Base-by-base conservation (phyloP, 129 eudicot genomes). In the Flaveria trinervia region DNA sequence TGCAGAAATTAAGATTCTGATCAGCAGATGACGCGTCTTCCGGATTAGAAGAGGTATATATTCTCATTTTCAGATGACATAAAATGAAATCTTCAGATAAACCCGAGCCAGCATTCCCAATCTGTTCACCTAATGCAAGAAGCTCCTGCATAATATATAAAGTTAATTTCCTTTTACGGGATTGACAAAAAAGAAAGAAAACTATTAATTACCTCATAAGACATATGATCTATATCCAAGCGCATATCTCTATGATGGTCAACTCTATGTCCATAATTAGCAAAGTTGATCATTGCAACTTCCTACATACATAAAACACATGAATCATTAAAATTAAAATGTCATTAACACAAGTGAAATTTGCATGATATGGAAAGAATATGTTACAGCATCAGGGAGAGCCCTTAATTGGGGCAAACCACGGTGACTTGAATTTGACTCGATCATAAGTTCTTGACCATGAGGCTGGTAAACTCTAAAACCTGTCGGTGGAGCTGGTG, bases 181-280 rank as follows among this genome's bases (percentile, higher is more conserved):
- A n/a, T 68, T 8, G 49, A 73, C 69, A 26, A 80, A 43, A 41
- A 28, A 51, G 33, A 48, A 65, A 73, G 46, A 13, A n/a, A 43
- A 55, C 44, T 61, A 57, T 44, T 39, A 76, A 72, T 83, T 80
- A 84, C 99, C 97, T 95, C 99, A 82, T 95, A 95, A 11, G 99
- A 89, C 99, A 95, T 95, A 77, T 95, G 88, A 83, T 95, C 99
- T 9, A 92, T 92, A 75, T 95, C 99, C 83, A 95, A 71, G 1
- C 99, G 94, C 99, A 95, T 91, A 71, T 91, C 97, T 56, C 97
- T 87, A 75, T 91, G 99, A 77, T 88, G 89, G 82, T 95, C 99
- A 62, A 81, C 45, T 44, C 88, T 72, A 83, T 83, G 87, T 56
- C 89, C 87, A 76, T 73, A 87, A 30, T 83, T 84, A 50, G 88